These are phyloP conservation scores for Trichaptum fuscoviolaceum DNA, from an alignment of 768 basidiomycete genomes.

Conservation along the genomic window DNA sequence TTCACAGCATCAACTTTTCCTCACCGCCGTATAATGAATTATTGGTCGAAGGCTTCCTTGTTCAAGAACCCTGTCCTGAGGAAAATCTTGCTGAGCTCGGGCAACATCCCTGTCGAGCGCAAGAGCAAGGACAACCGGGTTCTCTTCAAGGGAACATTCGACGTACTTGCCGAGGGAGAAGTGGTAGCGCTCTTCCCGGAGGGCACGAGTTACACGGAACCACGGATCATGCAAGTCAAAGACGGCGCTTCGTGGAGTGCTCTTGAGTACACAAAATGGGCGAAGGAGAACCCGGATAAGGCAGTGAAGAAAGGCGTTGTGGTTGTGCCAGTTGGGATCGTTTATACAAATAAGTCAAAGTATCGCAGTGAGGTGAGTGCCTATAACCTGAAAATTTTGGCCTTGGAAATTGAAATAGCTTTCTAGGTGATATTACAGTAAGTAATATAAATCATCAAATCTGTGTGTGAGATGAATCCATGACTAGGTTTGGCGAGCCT, in stretches of 20 bases:
- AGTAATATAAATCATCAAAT: conserved; percentile 20
- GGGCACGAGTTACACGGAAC: conserved; percentile 91
- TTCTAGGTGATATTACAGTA: conserved; percentile 69
- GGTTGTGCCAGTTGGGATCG: conserved; percentile 82
- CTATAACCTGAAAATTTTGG: conserved; percentile 14
- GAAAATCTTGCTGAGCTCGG: conserved; percentile 77
- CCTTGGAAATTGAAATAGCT: conserved; percentile 8
- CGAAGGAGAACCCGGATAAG: conserved; percentile 47
- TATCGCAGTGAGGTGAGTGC: conserved; percentile 80
- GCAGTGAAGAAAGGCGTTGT: conserved; percentile 39
- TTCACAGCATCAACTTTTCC: conserved; percentile 74
- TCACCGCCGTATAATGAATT: conserved; percentile 74
- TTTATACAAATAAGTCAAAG: conserved; percentile 94
- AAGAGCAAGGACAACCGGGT: conserved; percentile 88
- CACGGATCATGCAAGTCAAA: conserved; percentile 86
- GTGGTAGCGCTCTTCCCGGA: conserved; percentile 94
- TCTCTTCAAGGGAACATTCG: conserved; percentile 85
- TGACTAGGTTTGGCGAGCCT: conserved; percentile 73
- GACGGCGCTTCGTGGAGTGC: conserved; percentile 96
- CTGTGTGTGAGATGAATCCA: neutral
- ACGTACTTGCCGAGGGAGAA: conserved; percentile 71
- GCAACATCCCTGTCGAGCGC: conserved; percentile 97
- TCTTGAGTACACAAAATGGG: conserved; percentile 85
- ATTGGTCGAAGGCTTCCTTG: conserved; percentile 90
- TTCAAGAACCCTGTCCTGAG: conserved; percentile 74